Conservation (phyloP, 2,329 filamentous ascomycete species). For the Ceratocystis variospora region DNA sequence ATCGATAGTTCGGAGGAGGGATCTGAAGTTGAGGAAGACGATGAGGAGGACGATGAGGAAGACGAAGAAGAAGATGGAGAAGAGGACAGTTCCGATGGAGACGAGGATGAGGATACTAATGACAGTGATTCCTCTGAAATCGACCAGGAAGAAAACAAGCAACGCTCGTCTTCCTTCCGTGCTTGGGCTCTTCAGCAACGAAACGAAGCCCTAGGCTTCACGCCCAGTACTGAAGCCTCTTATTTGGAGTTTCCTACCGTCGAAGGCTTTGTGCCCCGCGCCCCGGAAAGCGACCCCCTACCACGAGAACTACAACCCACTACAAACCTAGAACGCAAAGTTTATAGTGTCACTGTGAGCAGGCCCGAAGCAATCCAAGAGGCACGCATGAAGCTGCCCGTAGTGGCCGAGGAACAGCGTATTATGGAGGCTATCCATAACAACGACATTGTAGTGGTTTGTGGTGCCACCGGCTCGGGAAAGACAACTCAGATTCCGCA, state of each 20-base stretch:
- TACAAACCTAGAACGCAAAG: constrained; percentile 50
- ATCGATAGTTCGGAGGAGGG: constrained; percentile 20
- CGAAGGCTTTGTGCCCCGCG: constrained; percentile 51
- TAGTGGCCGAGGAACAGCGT: constrained; percentile 88
- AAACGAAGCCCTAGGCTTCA: constrained; percentile 64
- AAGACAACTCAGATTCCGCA: constrained; percentile 97
- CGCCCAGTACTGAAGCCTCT: constrained; percentile 33
- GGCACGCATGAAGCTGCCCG: constrained; percentile 64
- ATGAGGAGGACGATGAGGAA: constrained; percentile 25
- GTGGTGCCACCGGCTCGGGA: constrained; percentile 88
- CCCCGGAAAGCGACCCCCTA: constrained; percentile 55
- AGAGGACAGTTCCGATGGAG: constrained; percentile 21
- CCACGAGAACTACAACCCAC: constrained; percentile 52
- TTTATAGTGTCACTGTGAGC: constrained; percentile 58
- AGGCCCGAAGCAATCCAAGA: constrained; percentile 63
- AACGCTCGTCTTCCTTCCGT: constrained; percentile 61
- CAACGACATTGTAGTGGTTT: constrained; percentile 78
- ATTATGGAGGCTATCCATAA: constrained; percentile 97
- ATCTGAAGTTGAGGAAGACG: constrained; percentile 21
- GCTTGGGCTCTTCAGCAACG: constrained; percentile 79
- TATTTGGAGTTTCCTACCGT: constrained; percentile 41
- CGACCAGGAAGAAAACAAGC: constrained; percentile 25
- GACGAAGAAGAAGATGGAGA: constrained; percentile 24
- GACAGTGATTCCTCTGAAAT: constrained; percentile 27
- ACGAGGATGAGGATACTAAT: constrained; percentile 22